Conservation (phyloP, 2,329 filamentous ascomycete species). For the Penicillium sp. region DNA sequence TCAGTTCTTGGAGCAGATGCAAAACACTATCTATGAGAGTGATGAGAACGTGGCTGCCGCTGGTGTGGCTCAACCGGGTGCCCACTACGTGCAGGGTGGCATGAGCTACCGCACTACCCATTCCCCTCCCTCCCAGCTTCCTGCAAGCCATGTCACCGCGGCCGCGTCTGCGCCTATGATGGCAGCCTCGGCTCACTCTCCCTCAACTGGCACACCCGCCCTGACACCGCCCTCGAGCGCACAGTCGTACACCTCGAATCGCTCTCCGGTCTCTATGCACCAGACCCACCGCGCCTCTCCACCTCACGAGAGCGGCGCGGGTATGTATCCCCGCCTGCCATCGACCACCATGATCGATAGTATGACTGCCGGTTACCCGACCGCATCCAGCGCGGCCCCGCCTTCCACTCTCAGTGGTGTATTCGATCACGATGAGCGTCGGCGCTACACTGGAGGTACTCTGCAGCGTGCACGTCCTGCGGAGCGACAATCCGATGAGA, state of each 20-base stretch:
- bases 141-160: slow-evolving; percentile 39
- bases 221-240: slow-evolving; percentile 60
- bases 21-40: slow-evolving; percentile 92
- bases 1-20: slow-evolving; percentile 91
- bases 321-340: slow-evolving; percentile 61
- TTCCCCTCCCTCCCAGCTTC: slow-evolving; percentile 49
- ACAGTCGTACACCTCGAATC: slow-evolving; percentile 59
- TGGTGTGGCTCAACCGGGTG: slow-evolving; percentile 69
- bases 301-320: slow-evolving; percentile 45
- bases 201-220: slow-evolving; percentile 54
- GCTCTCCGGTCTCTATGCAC: slow-evolving; percentile 55
- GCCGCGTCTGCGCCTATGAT: slow-evolving; percentile 39
- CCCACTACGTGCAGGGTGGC: slow-evolving; percentile 58
- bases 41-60: slow-evolving; percentile 74
- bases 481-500: slow-evolving; percentile 30
- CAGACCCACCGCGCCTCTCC: slow-evolving; percentile 51
- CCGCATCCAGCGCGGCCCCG: slow-evolving; percentile 53
- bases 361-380: slow-evolving; percentile 48
- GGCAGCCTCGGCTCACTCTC: slow-evolving; percentile 42
- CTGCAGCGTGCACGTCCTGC: slow-evolving; percentile 52
- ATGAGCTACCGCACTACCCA: slow-evolving; percentile 54
- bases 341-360: slow-evolving; percentile 56
- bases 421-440: slow-evolving; percentile 58
- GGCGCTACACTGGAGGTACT: slow-evolving; percentile 58
- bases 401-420: slow-evolving; percentile 57